phyloP scores from a whole-genome alignment of 805 yeast species.

The Nakazawaea ambrosiae region DNA sequence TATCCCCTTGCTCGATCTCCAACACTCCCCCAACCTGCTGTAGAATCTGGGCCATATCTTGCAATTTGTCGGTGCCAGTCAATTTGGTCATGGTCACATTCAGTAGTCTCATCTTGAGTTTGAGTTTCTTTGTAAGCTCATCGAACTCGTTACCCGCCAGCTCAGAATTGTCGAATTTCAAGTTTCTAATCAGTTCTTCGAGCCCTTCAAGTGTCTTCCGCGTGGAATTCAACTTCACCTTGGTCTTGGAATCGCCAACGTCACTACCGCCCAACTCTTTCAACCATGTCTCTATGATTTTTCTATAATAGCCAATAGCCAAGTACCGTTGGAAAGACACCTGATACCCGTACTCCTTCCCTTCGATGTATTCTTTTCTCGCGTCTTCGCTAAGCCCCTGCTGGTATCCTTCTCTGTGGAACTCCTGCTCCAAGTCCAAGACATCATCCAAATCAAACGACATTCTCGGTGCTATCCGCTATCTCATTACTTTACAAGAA shows the following conservation, averaged over 20 bases:
- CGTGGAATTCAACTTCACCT: conserved; percentile 3
- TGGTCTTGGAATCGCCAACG: conserved; percentile 11
- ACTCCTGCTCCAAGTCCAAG: conserved; percentile 53
- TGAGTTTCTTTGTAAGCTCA: conserved; percentile 17
- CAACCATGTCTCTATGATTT: conserved; percentile 35
- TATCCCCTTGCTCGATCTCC: conserved; percentile 9
- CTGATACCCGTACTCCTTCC: conserved; percentile 78
- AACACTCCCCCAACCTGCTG: conserved; percentile 5
- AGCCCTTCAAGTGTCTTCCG: conserved; percentile 4
- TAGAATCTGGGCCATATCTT: conserved; percentile 1
- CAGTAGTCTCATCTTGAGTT: conserved; percentile 22
- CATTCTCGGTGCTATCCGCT: conserved; percentile 17
- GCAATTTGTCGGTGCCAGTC: conserved; percentile 2
- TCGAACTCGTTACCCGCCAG: conserved; percentile 22
- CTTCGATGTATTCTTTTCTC: conserved; percentile 58
- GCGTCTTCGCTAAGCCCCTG: conserved; percentile 67
- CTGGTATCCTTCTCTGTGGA: conserved; percentile 58
- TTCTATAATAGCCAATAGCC: conserved; percentile 63
- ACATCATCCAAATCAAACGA: conserved; percentile 50
- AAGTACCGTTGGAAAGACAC: conserved; percentile 68
- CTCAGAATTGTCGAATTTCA: conserved; percentile 19
- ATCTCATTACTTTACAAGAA: no score
- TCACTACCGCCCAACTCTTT: conserved; percentile 9
- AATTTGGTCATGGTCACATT: conserved; percentile 14
- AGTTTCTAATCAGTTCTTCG: conserved; percentile 8